Evolutionary conservation across 495 filamentous ascomycete genomes (phyloP), one percentile per base, ranked within the genome.

Genomic region (Penicillium canariense): DNA sequence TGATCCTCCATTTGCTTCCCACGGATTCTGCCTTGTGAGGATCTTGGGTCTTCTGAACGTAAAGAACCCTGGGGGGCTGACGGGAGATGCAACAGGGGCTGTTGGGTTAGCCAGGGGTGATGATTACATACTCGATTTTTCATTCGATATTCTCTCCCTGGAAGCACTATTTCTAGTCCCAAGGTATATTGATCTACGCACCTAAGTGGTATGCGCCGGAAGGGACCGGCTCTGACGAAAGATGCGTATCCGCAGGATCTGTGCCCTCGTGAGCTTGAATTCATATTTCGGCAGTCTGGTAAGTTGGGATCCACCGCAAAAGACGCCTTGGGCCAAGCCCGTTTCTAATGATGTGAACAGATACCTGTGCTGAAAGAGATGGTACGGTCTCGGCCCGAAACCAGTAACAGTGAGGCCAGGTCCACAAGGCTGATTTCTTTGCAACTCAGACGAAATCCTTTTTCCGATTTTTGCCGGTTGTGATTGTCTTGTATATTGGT

Each of bases 151-250:
- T 48, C 74, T 97, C 9, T 88, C 89, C 0, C 74, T 97, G 28
- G 90, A 96, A 73, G 93, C 91, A 5, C 74, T 97, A 14, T 90
- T 97, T 62, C 82, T 97, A 62, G 87, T 96, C 27, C 93, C 93
- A 26, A 81, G 90, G 75, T 77, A 70, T 62, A 66, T 53, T 52
- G 31, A 18, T 22, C 36, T 52, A 35, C 54, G 52, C 15, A 23
- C 49, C 25, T 30, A 48, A 45, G 15, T 50, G 32, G 42, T 36
- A 48, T 35, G 15, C 38, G 43, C 43, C 5, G 20, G 20, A 6
- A 42, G 25, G 38, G 1, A 2, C 10, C 38, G 10, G 3, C n/a
- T 42, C 45, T 48, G 45, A 42, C 17, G 26, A 31, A 63, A 64
- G 52, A 62, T 43, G 48, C 49, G 50, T 30, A 47, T 25, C 50